Conservation (phyloP, 108 stramenopile species). For the Cyclotella baltica region DNA sequence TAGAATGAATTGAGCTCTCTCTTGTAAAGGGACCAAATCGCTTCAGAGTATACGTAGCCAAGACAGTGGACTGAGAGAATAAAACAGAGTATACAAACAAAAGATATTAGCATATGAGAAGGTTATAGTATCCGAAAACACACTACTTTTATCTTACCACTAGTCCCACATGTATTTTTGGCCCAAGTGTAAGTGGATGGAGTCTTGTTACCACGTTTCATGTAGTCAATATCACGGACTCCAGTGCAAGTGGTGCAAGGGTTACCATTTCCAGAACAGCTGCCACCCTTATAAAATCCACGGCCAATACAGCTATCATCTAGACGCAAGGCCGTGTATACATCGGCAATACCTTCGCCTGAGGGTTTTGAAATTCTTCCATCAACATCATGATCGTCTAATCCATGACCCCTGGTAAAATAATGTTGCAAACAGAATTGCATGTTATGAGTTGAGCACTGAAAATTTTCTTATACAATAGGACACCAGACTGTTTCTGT, state of each 20-base stretch:
- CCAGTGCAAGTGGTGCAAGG: conserved; percentile 4
- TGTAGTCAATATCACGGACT: conserved; percentile 29
- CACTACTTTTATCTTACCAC: neutral
- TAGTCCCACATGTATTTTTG: neutral
- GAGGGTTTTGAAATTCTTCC: conserved; percentile 24
- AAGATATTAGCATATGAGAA: neutral
- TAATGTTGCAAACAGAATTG: neutral
- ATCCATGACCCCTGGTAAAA: conserved; percentile 20
- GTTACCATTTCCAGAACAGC: conserved; percentile 5
- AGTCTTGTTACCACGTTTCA: neutral
- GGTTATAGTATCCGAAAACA: neutral
- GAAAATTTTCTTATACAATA: too few relatives aligned
- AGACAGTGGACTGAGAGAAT: conserved; percentile 20
- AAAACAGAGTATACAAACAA: neutral
- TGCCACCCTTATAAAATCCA: conserved; percentile 14
- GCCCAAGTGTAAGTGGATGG: conserved; percentile 20
- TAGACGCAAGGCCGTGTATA: conserved; percentile 31
- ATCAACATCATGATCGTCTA: conserved; percentile 29
- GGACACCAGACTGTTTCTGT: neutral
- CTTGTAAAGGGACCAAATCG: conserved; percentile 35
- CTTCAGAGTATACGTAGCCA: conserved; percentile 32
- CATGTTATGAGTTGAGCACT: neutral
- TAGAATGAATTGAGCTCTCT: conserved; percentile 7
- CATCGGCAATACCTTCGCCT: conserved; percentile 42
- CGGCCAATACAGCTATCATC: conserved; percentile 41